Base-by-base conservation (phyloP, 306 rosid genomes). In the Begonia loranthoides region DNA sequence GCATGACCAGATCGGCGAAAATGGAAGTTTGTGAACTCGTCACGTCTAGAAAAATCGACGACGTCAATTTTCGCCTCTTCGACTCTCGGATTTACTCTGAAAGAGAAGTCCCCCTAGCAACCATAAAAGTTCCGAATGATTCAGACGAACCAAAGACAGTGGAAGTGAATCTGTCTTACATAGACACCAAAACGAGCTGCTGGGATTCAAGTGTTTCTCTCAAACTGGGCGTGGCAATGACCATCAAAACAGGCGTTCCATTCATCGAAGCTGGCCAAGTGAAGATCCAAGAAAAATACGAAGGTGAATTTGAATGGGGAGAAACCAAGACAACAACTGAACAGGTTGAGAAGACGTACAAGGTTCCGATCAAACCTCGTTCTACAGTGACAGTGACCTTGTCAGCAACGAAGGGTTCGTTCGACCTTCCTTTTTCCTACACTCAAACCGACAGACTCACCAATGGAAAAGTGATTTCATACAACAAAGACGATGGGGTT, bases 11-110 rank as follows among this genome's bases (percentile, higher is more conserved):
- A 12, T 41, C 45, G 11, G 61, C 52, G 0, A 4, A 14, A 16
- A 6, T 57, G 6, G 44, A 45, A 24, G 28, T 57, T 1, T 21
- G 44, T 21, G 61, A 57, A 15, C 61, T 57, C 5, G 61, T 57
- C 17, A 38, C 44, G 8, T 36, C 57, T 1, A 56, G 69, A 13
- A 5, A 13, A 0, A 36, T 64, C 43, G 44, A 64, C 22, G 41
- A 64, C 4, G 52, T 64, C 16, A 41, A 49, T 10, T 56, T 41
- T 15, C 57, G 57, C 2, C 22, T 56, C 6, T 3, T 3, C 1
- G 57, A 64, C 1, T 46, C 69, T 0, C 34, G 69, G 44, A 28
- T n/a, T 36, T 56, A 64, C 43, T 16, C 41, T 40, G 38, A 57
- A 46, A 41, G n/a, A 0, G 39, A 24, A 5, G 16, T 44, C 6